A percentile compares a stretch with the other conserved stretches of the same genome.
These are phyloP conservation scores for Pharus latifolius DNA, from an alignment of 176 grass and related monocot species.

Conservation along the genomic window DNA sequence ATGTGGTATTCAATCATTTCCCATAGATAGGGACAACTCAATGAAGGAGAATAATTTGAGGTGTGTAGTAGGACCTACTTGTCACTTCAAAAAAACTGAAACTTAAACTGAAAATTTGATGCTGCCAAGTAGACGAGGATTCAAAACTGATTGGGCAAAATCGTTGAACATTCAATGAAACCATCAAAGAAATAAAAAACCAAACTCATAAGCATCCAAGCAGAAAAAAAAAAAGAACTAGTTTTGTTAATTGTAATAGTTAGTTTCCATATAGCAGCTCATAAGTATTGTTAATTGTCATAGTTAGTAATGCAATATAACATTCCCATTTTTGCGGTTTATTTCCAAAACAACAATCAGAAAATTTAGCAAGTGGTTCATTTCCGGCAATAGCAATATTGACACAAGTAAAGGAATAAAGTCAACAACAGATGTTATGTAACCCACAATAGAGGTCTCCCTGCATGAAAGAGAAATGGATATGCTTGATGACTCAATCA, in stretches of 20 bases:
- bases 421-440: neutral
- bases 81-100: constrained; percentile 15
- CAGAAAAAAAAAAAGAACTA: too few species aligned
- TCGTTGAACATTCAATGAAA: neutral
- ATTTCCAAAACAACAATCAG: too few species aligned
- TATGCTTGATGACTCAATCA: neutral
- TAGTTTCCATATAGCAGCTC: neutral
- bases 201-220: neutral
- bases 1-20: constrained; percentile 10
- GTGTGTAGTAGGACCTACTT: neutral
- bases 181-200: neutral
- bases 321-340: too few species aligned
- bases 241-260: neutral
- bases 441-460: neutral
- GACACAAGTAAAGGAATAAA: neutral
- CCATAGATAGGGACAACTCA: neutral
- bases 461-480: neutral
- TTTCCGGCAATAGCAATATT: neutral
- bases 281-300: neutral
- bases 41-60: neutral
- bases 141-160: neutral
- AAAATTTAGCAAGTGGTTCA: neutral
- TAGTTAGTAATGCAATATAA: too few species aligned
- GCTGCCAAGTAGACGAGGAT: neutral
- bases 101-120: neutral